phyloP scores from a whole-genome alignment of 768 basidiomycete species.

The Russula vinacea region DNA sequence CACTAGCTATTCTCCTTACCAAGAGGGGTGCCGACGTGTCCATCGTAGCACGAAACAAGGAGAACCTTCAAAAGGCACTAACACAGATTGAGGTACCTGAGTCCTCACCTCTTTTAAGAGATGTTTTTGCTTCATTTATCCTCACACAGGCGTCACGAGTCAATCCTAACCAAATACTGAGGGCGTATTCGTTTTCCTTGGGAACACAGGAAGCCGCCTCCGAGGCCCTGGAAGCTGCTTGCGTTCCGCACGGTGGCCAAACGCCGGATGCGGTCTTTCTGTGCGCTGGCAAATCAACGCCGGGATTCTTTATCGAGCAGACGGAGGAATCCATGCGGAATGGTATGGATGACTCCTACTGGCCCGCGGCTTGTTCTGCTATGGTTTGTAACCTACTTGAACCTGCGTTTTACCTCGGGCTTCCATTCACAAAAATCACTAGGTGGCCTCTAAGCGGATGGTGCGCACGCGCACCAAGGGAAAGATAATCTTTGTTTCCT shows the following conservation, averaged over 20 bases:
- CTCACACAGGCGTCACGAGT: constrained; percentile 48
- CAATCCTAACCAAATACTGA: constrained; percentile 57
- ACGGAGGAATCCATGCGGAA: constrained; percentile 52
- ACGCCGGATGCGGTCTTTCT: constrained; percentile 75
- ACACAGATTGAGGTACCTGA: constrained; percentile 56
- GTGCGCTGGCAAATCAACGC: constrained; percentile 72
- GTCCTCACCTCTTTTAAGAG: not conserved
- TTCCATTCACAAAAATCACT: not conserved
- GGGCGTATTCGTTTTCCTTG: constrained; percentile 65
- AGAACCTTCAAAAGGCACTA: constrained; percentile 58
- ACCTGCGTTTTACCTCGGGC: not conserved
- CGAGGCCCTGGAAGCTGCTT: constrained; percentile 61
- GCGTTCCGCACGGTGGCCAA: constrained; percentile 49
- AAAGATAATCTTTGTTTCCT: constrained; percentile 75
- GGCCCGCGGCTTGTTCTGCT: constrained; percentile 52
- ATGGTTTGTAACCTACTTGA: constrained; percentile 40
- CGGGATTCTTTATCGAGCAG: constrained; percentile 74
- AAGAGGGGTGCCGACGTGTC: constrained; percentile 75
- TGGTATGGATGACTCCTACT: constrained; percentile 59
- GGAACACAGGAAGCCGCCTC: constrained; percentile 49
- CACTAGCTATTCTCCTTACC: constrained; percentile 63
- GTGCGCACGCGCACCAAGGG: constrained; percentile 53
- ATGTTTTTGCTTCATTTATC: not conserved
- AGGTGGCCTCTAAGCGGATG: constrained; percentile 71
- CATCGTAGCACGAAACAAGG: constrained; percentile 75